Conservation (phyloP, 441 rosid species). For the Croton setiger region DNA sequence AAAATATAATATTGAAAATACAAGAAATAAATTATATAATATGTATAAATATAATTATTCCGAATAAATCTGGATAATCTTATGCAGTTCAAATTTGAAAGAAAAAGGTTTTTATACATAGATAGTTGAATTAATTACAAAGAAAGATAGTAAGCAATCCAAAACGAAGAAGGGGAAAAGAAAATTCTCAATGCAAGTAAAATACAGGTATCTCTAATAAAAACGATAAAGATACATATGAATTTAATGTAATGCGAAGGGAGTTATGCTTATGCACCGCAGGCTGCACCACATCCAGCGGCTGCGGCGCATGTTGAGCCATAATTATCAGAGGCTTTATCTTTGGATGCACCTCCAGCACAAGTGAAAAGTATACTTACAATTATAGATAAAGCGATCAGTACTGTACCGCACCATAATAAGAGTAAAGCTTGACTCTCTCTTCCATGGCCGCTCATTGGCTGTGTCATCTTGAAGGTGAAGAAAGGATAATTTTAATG, state of each 20-base stretch:
- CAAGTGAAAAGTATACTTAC: constrained; percentile 40
- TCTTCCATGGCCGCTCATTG: not conserved
- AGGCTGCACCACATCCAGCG: constrained; percentile 42
- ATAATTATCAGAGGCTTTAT: constrained; percentile 32
- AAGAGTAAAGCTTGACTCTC: constrained; percentile 20
- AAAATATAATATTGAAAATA: no score
- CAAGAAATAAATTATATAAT: no score
- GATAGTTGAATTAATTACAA: no score
- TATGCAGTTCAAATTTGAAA: not conserved
- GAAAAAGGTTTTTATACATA: no score
- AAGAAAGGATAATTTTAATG: no score
- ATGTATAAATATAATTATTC: no score
- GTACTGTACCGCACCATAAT: constrained; percentile 30
- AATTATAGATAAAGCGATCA: constrained; percentile 33
- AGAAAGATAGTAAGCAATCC: no score
- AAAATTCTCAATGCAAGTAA: no score
- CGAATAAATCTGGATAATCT: not conserved
- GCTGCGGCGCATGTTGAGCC: constrained; percentile 13
- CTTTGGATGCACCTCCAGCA: constrained; percentile 48
- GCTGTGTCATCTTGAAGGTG: constrained; percentile 14
- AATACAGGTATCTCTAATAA: no score
- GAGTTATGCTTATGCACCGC: constrained; percentile 36
- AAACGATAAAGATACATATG: not conserved
- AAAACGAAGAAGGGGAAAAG: not conserved
- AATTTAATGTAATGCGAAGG: not conserved